Evolutionary conservation across 2,329 filamentous ascomycete species (phyloP).

Genomic region (Aspergillus luchuensis): DNA sequence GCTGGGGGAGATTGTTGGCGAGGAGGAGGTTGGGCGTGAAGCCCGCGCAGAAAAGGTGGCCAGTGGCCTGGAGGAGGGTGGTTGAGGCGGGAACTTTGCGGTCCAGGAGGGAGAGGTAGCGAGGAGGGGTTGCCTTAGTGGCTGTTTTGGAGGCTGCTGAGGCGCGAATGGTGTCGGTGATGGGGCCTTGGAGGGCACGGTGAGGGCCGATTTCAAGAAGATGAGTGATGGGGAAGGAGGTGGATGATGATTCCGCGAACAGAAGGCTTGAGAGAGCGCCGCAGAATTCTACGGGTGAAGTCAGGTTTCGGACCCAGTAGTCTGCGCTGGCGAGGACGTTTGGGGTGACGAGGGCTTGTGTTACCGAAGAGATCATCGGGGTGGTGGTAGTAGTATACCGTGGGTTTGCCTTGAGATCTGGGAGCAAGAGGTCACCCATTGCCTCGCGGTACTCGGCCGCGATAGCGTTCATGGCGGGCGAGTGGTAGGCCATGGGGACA

Average conservation of each 20-base stretch:
- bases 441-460: background rate
- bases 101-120: background rate
- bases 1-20: background rate
- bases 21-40: background rate
- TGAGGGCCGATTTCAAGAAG: background rate
- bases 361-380: constrained; percentile 5
- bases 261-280: background rate
- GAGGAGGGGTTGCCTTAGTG: background rate
- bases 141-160: background rate
- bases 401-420: background rate
- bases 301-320: constrained; percentile 9
- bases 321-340: background rate
- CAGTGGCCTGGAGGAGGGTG: background rate
- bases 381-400: background rate
- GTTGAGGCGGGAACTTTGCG: too few relatives aligned
- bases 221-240: background rate
- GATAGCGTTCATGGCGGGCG: background rate
- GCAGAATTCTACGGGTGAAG: background rate
- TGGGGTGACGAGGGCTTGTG: background rate
- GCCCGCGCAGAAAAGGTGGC: background rate
- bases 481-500: background rate
- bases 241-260: too few relatives aligned
- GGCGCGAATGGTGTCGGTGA: background rate
- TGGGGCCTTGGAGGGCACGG: background rate
- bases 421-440: background rate